phyloP scores from a whole-genome alignment of 2,329 filamentous ascomycete species.

The Paraconiothyrium sp. region DNA sequence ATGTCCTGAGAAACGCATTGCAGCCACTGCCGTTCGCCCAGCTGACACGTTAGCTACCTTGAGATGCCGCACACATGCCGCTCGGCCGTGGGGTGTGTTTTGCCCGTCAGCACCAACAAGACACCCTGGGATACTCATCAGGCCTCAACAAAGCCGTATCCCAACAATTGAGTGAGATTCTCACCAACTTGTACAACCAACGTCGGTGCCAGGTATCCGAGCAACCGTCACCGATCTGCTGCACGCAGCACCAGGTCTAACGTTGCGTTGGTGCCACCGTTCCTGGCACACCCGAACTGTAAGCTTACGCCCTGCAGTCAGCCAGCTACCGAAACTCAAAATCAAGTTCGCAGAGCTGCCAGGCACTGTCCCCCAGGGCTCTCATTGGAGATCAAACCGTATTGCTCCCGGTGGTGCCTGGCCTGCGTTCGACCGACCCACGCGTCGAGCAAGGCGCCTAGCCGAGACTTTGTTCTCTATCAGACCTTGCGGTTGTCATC shows the following conservation, averaged over 20 bases:
- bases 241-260: constrained; percentile 7
- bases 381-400: constrained; percentile 13
- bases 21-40: constrained; percentile 4
- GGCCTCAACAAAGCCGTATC: constrained; percentile 7
- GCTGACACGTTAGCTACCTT: constrained; percentile 2
- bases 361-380: constrained; percentile 5
- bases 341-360: constrained; percentile 5
- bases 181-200: constrained; percentile 13
- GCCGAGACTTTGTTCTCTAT: background rate
- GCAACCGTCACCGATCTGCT: constrained; percentile 17
- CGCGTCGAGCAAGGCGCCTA: background rate
- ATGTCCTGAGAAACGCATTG: constrained; percentile 9
- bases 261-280: constrained; percentile 16
- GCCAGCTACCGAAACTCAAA: constrained; percentile 19
- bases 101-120: background rate
- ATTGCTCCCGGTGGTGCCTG: constrained; percentile 5
- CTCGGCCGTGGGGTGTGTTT: constrained; percentile 11
- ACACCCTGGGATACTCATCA: background rate
- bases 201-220: background rate
- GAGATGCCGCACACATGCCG: background rate
- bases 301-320: constrained; percentile 21
- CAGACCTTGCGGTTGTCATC: background rate
- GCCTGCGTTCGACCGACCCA: background rate
- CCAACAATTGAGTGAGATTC: background rate
- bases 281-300: constrained; percentile 13